These are phyloP conservation scores for Eimeria necatrix DNA, from an alignment of 169 alveolate genomes.

Conservation along the genomic window DNA sequence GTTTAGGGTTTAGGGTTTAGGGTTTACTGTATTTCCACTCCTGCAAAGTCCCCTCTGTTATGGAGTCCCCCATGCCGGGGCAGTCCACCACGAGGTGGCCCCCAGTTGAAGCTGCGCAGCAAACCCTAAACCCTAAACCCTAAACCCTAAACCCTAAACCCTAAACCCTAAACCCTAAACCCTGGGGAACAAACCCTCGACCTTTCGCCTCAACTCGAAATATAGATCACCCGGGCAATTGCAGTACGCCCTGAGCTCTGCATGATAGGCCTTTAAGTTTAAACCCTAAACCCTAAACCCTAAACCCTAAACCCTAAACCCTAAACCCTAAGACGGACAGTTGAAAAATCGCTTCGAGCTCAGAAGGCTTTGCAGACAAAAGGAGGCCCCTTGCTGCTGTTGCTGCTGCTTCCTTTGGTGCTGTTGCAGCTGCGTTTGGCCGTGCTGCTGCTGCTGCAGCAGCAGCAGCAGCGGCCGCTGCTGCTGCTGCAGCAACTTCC, in stretches of 20 bases:
- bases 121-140: background rate
- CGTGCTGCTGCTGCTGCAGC: background rate
- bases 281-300: background rate
- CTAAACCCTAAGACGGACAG: background rate
- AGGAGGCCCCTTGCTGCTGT: background rate
- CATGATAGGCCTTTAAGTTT: too few species aligned
- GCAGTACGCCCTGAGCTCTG: too few species aligned
- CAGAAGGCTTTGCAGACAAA: conserved; percentile 3
- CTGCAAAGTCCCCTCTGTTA: conserved; percentile 91
- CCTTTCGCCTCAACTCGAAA: background rate
- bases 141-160: background rate
- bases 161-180: background rate
- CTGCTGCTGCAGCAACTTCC: background rate
- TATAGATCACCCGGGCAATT: too few species aligned
- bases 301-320: background rate
- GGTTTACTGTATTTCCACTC: conserved; percentile 86
- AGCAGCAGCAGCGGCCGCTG: background rate
- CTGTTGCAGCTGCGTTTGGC: background rate
- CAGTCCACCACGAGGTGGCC: conserved; percentile 83
- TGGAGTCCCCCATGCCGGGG: conserved; percentile 93
- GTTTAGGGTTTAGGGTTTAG: background rate
- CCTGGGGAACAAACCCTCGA: background rate
- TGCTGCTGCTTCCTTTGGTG: conserved; percentile 22
- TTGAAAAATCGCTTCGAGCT: background rate
- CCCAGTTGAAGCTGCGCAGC: conserved; percentile 8